Base-by-base conservation (phyloP, 2,329 filamentous ascomycete genomes). In the Ophiocordyceps camponoti-leonardi region DNA sequence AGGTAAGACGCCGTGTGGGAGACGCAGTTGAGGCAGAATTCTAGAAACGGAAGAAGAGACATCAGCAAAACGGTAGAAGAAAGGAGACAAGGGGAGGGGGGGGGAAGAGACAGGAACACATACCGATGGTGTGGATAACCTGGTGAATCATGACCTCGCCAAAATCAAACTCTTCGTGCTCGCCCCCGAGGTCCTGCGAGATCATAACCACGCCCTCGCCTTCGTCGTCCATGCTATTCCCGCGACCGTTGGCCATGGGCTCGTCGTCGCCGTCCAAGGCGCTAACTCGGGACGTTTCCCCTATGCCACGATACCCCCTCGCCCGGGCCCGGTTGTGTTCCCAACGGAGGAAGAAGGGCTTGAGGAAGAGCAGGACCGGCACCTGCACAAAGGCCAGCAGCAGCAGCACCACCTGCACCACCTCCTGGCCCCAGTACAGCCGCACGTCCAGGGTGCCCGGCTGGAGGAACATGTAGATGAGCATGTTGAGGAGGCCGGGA, bases 1-100 rank as follows among this genome's bases (percentile, higher is more conserved):
- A 98, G 83, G 66, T 98, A 98, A 1, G 92, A 98, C 5, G 92
- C 92, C 5, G 93, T 98, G 67, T 98, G 92, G 28, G 92, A 98
- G 51, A 98, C 90, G 63, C 90, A 96, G 72, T 98, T 98, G 56
- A 98, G 75, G 61, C 92, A 98, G 71, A 98, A 98, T 73, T 98
- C 86, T 87, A 53, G 5, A 46, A 8, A 23, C 14, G 30, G 50
- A 8, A 37, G n/a, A 35, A 35, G 31, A 16, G 8, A n/a, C 13
- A 6, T 2, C 6, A 13, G 2, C 2, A 18, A 8, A n/a, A 37
- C 2, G 5, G 13, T 13, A 10, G 3, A 3, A 10, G 14, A 37
- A 18, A n/a, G 13, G 3, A 6, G 14, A 37, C 16, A n/a, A 37
- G n/a, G n/a, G n/a, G n/a, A n/a, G n/a, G n/a, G n/a, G n/a, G n/a